phyloP scores from a whole-genome alignment of 1,139 yeast species.

The Pichia sp. region DNA sequence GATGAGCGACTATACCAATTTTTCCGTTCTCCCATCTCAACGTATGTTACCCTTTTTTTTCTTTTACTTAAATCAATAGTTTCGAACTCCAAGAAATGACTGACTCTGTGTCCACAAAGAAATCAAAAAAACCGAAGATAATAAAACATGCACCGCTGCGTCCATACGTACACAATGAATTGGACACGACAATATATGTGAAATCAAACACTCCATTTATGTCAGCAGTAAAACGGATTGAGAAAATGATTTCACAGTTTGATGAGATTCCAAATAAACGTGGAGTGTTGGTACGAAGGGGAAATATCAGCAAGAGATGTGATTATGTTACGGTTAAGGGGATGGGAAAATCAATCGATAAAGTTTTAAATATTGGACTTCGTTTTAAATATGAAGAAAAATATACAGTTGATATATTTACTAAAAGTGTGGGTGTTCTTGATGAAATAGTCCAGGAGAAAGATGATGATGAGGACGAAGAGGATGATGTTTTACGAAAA shows the following conservation, averaged over 20 bases:
- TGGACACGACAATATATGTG: constrained; percentile 47
- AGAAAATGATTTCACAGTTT: constrained; percentile 38
- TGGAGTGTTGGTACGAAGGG: constrained; percentile 23
- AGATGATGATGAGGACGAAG: constrained; percentile 25
- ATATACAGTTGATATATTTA: constrained; percentile 45
- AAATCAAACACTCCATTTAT: constrained; percentile 57
- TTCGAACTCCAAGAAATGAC: too few species aligned
- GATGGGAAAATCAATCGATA: constrained; percentile 62
- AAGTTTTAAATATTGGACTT: constrained; percentile 46
- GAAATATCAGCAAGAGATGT: constrained; percentile 33
- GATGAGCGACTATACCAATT: too few species aligned
- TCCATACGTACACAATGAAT: constrained; percentile 33
- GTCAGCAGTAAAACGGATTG: constrained; percentile 54
- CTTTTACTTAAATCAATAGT: too few species aligned
- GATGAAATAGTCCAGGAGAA: constrained; percentile 44
- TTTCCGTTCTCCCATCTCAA: too few species aligned
- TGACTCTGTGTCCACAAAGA: too few species aligned
- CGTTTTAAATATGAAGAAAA: constrained; percentile 44
- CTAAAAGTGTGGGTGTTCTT: constrained; percentile 55
- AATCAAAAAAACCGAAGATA: constrained; percentile 26
- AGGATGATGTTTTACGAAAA: constrained; percentile 36
- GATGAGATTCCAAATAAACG: constrained; percentile 22
- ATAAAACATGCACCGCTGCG: constrained; percentile 45
- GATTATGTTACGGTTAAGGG: constrained; percentile 51
- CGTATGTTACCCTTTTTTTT: too few species aligned